Base-by-base conservation (phyloP, 768 basidiomycete species). In the Collybia sordida region DNA sequence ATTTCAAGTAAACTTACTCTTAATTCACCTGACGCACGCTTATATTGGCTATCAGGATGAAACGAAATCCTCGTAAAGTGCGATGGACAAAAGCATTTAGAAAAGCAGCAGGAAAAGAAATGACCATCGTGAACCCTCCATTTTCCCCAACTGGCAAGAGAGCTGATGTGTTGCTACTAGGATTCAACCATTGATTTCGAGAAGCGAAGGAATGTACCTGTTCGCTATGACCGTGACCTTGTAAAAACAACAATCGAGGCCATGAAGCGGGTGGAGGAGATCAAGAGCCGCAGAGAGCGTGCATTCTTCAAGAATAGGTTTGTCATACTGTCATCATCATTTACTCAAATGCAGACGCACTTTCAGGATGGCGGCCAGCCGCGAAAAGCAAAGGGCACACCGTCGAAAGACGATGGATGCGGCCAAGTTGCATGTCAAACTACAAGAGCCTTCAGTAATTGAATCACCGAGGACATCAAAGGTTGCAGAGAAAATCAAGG, bases 31-130 rank as follows among this genome's bases (percentile, higher is more conserved):
- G 43, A 25, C 45, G 14, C 12, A 2, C 45, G 54, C 41, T 51
- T 36, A 27, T 46, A 17, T 47, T 38, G 21, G 6, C 24, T 48
- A 42, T 37, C 58, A 95, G 93, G 71, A 98, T 98, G 97, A 98
- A 98, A 77, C 89, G 97, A 34, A 99, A 98, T 72, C 97, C 97
- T 39, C 86, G 97, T 53, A 99, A 99, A 72, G 95, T 99, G 31
- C 79, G 92, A 59, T 99, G 97, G 97, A 99, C 97, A 39, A 99
- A 99, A 70, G 97, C 97, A 18, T 99, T 99, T 80, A 83, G 97
- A 57, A 96, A 93, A 70, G 94, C 97, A 17, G 91, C 95, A 44
- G 97, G 97, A 45, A 99, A 98, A 74, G 97, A 99, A 74, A 99
- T 99, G 97, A 95, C 91, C 4, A 89, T 99, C 62, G 95, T 95